Conservation (phyloP, 352 stramenopile genomes). For the Pythium aristosporum region DNA sequence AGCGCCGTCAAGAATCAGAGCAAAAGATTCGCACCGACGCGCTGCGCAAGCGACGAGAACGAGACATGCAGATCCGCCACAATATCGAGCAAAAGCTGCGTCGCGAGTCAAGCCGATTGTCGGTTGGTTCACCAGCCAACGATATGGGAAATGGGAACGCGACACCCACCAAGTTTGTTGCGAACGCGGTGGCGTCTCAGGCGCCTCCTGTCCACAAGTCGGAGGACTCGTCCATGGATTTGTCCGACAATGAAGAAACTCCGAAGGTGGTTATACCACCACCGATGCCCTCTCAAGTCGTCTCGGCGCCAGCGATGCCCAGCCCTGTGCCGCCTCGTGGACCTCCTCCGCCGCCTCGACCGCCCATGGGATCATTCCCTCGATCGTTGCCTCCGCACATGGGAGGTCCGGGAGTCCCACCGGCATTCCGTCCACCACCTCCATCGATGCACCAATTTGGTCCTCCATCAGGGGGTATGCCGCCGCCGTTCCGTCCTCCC, state of each 20-base stretch:
- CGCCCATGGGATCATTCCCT: constrained; percentile 14
- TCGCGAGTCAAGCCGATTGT: constrained; percentile 13
- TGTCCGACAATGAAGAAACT: constrained; percentile 48
- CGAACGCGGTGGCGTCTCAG: not conserved
- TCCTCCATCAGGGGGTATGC: constrained; percentile 8
- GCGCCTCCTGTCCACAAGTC: constrained; percentile 30
- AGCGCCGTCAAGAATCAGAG: constrained; percentile 71
- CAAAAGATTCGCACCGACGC: constrained; percentile 74
- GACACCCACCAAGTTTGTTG: constrained; percentile 3
- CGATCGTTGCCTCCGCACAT: constrained; percentile 16
- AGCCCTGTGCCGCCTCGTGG: not conserved
- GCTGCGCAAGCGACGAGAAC: constrained; percentile 68
- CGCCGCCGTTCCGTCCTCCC: constrained; percentile 15
- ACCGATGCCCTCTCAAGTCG: not conserved
- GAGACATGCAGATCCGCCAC: constrained; percentile 69
- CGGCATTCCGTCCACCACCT: constrained; percentile 12
- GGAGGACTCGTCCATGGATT: constrained; percentile 68
- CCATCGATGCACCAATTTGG: constrained; percentile 7
- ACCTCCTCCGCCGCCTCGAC: constrained; percentile 1
- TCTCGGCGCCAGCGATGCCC: not conserved
- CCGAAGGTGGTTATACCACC: not conserved
- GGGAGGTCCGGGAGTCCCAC: constrained; percentile 1
- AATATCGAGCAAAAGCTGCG: constrained; percentile 50
- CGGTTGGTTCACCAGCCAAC: constrained; percentile 25
- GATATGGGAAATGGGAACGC: constrained; percentile 21